These are phyloP conservation scores for Ogataea salicorniae DNA, from an alignment of 805 yeast species.

Conservation along the genomic window DNA sequence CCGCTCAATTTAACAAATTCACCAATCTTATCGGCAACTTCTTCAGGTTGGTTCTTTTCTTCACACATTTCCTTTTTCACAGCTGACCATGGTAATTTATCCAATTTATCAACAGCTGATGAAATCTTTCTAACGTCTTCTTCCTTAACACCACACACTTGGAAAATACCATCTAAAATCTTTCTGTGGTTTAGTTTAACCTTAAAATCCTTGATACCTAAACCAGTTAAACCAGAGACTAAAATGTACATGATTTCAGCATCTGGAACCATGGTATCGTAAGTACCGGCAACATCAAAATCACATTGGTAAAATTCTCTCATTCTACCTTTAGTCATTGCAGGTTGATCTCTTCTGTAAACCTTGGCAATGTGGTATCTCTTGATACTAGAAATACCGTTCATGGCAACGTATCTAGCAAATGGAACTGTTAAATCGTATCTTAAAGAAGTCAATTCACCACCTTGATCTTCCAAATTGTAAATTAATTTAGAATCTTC, in stretches of 20 bases:
- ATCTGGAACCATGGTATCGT: conserved; percentile 95
- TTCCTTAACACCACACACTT: conserved; percentile 88
- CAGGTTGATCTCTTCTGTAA: conserved; percentile 98
- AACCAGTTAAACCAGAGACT: conserved; percentile 76
- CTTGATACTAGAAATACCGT: conserved; percentile 82
- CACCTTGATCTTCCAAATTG: conserved; percentile 97
- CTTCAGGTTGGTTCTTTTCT: conserved; percentile 87
- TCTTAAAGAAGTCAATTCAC: conserved; percentile 91
- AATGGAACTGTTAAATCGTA: conserved; percentile 98
- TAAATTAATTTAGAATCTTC: conserved; percentile 96
- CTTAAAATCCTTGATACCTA: conserved; percentile 87
- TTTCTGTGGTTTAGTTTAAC: conserved; percentile 93
- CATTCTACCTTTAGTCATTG: conserved; percentile 99
- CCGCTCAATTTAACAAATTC: conserved; percentile 86
- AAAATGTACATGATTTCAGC: conserved; percentile 78
- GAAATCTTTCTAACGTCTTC: conserved; percentile 92
- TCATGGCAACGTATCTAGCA: conserved; percentile 96
- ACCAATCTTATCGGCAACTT: conserved; percentile 90
- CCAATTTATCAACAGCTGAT: conserved; percentile 94
- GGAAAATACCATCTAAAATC: conserved; percentile 91
- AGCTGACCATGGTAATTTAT: conserved; percentile 91
- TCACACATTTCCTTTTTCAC: conserved; percentile 88
- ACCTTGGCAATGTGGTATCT: conserved; percentile 97
- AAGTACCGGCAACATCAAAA: conserved; percentile 91
- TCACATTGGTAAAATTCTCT: conserved; percentile 99